Base-by-base conservation (phyloP, 768 basidiomycete genomes). In the Tremella fuciformis region DNA sequence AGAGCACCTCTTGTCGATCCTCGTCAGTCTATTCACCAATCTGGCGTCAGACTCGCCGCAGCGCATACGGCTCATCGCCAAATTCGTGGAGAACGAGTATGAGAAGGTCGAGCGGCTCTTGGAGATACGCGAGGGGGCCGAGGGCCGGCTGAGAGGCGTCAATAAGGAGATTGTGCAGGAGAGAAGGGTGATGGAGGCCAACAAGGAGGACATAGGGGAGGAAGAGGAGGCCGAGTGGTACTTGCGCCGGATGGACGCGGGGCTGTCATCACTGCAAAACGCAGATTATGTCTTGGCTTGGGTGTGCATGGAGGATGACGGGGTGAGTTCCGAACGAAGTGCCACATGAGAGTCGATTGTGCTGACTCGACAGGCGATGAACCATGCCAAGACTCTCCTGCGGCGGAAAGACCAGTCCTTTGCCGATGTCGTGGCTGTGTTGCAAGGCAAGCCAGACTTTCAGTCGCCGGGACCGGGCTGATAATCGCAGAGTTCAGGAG, bases 301-400 rank as follows among this genome's bases (percentile, higher is more conserved):
- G 96, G 78, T 97, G 24, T 83, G 85, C 55, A 93, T 97, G 92
- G 96, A 99, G 78, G 94, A 98, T 67, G 94, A 98, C 67, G 96
- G 94, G 38, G 96, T 96, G 79, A 56, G 88, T 77, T 3, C 0
- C 39, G 39, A 41, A 11, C 18, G 13, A 11, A 41, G 39, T 41
- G 11, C 18, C 13, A 41, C 18, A 41, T 41, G 42, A 46, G 9
- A 38, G 8, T 37, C 3, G 22, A 2, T 7, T 24, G 9, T 13
- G 51, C 51, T 52, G 16, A 52, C 26, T 7, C 11, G 7, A 8
- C 67, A 98, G 94, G 85, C 92, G 52, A 86, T 85, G 49, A 78
- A 79, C 11, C 94, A 98, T 77, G 80, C 86, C 7, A 74, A 81
- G 53, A 83, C 85, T 67, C 87, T 98, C 82, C 80, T 99, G 18